Conservation (phyloP, 1,284 basidiomycete species). For the Psilocybe mexicana region DNA sequence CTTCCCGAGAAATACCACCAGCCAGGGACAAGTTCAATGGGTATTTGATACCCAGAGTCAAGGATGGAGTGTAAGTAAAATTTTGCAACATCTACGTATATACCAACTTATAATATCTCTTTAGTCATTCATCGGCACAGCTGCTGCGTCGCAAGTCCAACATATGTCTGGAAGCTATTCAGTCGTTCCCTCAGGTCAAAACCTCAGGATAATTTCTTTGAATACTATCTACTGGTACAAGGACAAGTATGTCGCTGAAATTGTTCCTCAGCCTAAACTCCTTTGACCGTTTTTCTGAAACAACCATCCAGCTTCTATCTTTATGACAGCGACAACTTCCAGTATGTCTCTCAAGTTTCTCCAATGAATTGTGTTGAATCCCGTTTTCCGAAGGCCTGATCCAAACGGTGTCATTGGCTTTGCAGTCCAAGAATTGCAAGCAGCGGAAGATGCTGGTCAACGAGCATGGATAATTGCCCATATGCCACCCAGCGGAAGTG, state of each 20-base stretch:
- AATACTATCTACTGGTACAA: constrained; percentile 64
- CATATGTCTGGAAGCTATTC: constrained; percentile 54
- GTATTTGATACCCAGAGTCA: constrained; percentile 48
- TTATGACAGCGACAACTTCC: constrained; percentile 46
- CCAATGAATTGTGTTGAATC: not conserved
- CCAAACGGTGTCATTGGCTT: constrained; percentile 40
- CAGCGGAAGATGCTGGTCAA: constrained; percentile 53
- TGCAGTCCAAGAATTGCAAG: constrained; percentile 50
- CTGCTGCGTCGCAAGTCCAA: constrained; percentile 39
- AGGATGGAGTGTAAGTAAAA: constrained; percentile 44
- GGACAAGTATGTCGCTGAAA: constrained; percentile 35
- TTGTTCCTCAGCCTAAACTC: constrained; percentile 5
- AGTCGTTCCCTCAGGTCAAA: constrained; percentile 41
- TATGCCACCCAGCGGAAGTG: constrained; percentile 49
- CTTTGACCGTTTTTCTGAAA: constrained; percentile 6
- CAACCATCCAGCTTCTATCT: constrained; percentile 45
- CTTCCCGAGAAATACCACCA: constrained; percentile 47
- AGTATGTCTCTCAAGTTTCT: constrained; percentile 33
- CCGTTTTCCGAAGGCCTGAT: constrained; percentile 30
- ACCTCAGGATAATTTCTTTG: constrained; percentile 51
- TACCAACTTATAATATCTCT: not conserved
- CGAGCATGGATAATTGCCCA: constrained; percentile 56
- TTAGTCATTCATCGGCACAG: constrained; percentile 42
- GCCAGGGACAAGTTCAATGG: constrained; percentile 41
- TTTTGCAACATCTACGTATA: not conserved